These are phyloP conservation scores for Plasmodium adleri DNA, from an alignment of 169 alveolate species.

Conservation along the genomic window DNA sequence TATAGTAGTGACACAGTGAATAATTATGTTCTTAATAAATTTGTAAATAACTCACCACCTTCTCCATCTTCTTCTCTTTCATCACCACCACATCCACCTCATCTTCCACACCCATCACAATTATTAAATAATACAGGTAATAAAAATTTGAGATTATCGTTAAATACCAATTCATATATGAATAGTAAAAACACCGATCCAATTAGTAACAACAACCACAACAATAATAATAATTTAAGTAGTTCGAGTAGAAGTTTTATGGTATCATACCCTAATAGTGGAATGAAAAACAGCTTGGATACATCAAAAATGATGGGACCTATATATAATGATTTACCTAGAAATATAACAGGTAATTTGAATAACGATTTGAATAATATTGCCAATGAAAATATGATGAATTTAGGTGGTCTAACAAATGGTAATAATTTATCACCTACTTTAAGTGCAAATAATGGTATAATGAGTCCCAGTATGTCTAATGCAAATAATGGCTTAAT, in stretches of 20 bases:
- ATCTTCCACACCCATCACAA: not conserved
- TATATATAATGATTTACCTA: constrained; percentile 17
- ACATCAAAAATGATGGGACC: constrained; percentile 15
- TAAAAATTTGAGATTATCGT: constrained; percentile 1
- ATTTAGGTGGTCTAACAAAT: not conserved
- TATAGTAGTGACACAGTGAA: constrained; percentile 4
- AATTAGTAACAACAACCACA: not conserved
- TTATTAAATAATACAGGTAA: not conserved
- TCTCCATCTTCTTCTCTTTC: not conserved
- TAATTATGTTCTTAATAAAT: not conserved
- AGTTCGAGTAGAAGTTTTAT: constrained; percentile 7
- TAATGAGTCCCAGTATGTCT: constrained; percentile 13
- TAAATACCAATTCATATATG: not conserved
- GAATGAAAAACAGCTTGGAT: constrained; percentile 16
- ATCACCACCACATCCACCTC: constrained; percentile 8
- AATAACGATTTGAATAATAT: constrained; percentile 19
- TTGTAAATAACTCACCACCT: no score
- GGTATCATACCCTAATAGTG: not conserved
- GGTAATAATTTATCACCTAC: not conserved
- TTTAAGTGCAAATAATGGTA: not conserved
- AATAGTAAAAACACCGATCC: constrained; percentile 11
- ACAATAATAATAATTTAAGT: constrained; percentile 9
- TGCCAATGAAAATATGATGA: constrained; percentile 16
- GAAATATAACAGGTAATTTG: constrained; percentile 18
- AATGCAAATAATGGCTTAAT: constrained; percentile 15